Evolutionary conservation across 1,284 basidiomycete species (phyloP), one percentile per base, ranked within the genome.

Genomic region (Ganoderma multipileum): DNA sequence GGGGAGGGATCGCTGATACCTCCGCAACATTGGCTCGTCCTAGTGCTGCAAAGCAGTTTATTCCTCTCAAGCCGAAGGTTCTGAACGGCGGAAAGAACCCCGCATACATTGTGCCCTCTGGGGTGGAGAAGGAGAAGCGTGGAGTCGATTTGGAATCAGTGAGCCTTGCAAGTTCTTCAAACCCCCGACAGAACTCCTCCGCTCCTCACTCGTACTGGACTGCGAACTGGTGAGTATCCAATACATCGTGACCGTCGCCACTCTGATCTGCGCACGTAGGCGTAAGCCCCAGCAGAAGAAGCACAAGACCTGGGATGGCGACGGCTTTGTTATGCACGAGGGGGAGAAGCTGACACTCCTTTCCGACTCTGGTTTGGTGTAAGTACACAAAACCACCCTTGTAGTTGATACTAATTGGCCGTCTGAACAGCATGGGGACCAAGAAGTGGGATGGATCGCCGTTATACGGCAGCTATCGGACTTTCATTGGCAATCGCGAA

Each of bases 261-360:
- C 28, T 28, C 61, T 64, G 52, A 64, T 41, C 41, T 60, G 3
- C 26, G 5, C 57, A 38, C 59, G 20, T 61, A 94, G 92, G 93
- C 86, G 95, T 30, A 93, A 91, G 75, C 90, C 89, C 8, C 91
- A 94, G 76, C 83, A 83, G 28, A 91, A 87, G 79, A 97, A 96
- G 81, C 89, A 96, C 77, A 95, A 95, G 79, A 95, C 91, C 1
- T 97, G 95, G 95, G 95, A 96, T 73, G 93, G 92, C 3, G 91
- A 92, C 73, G 91, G 86, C 4, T 92, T 84, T 75, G 81, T 94
- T 18, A 85, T 86, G 30, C 80, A 83, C 47, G 77, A 79, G 50
- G 84, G 81, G 8, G 83, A 83, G 11, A 87, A 85, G 68, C 76
- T 91, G 20, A 87, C 84, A 0, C 84, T 94, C 79, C 81, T 92